Percentiles rank a stretch among this genome's conserved stretches.
phyloP scores from a whole-genome alignment of 23 red algal species.

The Gracilariopsis chorda region DNA sequence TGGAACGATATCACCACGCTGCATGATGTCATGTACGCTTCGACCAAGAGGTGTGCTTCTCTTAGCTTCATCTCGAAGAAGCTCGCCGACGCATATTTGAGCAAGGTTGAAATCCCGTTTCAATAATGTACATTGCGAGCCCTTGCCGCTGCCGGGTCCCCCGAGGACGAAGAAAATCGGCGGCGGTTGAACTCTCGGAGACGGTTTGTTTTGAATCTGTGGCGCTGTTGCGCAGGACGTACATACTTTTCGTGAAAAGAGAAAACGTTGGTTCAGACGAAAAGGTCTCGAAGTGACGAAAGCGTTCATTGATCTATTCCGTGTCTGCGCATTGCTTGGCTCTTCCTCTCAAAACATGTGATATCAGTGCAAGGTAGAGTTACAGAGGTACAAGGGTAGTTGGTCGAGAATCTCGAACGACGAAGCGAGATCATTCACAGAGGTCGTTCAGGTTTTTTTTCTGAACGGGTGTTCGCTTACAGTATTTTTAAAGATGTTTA shows the following conservation, averaged over 20 bases:
- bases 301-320: neutral
- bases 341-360: too few relatives aligned
- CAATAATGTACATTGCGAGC: conserved; percentile 78
- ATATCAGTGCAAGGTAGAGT: too few relatives aligned
- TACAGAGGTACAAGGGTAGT: too few relatives aligned
- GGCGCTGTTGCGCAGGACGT: neutral
- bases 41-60: conserved; percentile 24
- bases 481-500: too few relatives aligned
- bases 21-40: conserved; percentile 66
- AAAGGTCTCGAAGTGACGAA: neutral
- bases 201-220: neutral
- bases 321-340: too few relatives aligned
- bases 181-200: neutral
- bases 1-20: conserved; percentile 89
- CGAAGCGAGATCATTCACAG: too few relatives aligned
- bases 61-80: conserved; percentile 69
- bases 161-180: conserved; percentile 86
- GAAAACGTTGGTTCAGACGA: neutral
- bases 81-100: conserved; percentile 79
- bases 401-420: too few relatives aligned
- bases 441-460: too few relatives aligned
- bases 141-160: conserved; percentile 90
- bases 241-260: neutral
- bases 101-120: conserved; percentile 69
- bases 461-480: too few relatives aligned